phyloP scores from a whole-genome alignment of 2,329 filamentous ascomycete species.

The Fusarium sambucinum region DNA sequence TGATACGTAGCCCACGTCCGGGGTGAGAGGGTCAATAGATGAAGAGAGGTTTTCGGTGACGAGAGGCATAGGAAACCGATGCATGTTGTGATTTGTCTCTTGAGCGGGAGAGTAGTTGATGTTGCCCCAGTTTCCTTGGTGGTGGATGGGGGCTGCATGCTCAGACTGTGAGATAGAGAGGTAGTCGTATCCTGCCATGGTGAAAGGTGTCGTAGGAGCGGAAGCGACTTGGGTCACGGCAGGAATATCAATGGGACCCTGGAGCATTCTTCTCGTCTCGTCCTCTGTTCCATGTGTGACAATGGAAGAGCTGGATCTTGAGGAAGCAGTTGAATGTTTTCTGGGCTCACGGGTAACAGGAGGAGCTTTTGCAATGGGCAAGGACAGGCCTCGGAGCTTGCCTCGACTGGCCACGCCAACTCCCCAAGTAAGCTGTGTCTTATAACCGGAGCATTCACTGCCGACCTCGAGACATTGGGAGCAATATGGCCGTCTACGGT shows the following conservation, averaged over 20 bases:
- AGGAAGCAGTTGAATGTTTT: constrained; percentile 59
- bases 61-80: constrained; percentile 60
- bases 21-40: constrained; percentile 69
- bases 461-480: constrained; percentile 92
- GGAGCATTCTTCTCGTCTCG: constrained; percentile 49
- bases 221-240: constrained; percentile 54
- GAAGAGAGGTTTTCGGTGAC: constrained; percentile 65
- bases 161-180: constrained; percentile 64
- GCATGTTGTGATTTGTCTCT: constrained; percentile 55
- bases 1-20: constrained; percentile 71
- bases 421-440: constrained; percentile 96
- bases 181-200: constrained; percentile 60
- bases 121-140: constrained; percentile 61
- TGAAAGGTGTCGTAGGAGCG: constrained; percentile 59
- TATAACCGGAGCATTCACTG: constrained; percentile 95
- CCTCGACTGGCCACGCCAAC: constrained; percentile 95
- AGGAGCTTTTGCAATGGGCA: constrained; percentile 74
- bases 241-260: constrained; percentile 55
- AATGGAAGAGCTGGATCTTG: constrained; percentile 60
- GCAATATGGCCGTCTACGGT: constrained; percentile 92
- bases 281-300: constrained; percentile 50
- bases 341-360: constrained; percentile 65
- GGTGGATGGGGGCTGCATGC: constrained; percentile 55
- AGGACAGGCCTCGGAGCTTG: constrained; percentile 89
- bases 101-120: constrained; percentile 61